Conservation (phyloP, 345 rosid genomes). For the Rhodomyrtus tomentosa region DNA sequence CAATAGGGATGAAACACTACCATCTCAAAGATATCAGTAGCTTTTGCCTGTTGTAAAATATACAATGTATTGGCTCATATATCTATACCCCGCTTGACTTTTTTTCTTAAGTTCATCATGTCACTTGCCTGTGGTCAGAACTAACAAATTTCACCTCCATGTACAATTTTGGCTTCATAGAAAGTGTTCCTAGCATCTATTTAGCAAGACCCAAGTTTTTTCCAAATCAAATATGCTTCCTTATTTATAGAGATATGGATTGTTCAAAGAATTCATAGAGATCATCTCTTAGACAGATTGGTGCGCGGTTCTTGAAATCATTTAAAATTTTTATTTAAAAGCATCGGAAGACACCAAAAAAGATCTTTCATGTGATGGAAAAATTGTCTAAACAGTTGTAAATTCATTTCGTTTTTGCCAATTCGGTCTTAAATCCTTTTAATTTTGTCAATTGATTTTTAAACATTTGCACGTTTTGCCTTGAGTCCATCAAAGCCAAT, state of each 20-base stretch:
- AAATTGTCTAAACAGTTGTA: no score
- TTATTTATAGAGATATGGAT: background rate
- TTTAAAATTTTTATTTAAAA: background rate
- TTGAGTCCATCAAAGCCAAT: no score
- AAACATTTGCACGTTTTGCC: no score
- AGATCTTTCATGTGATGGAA: background rate
- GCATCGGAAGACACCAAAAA: background rate
- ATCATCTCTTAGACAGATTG: no score
- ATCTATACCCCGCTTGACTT: background rate
- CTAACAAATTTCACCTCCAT: background rate
- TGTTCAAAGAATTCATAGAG: background rate
- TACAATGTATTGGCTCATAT: background rate
- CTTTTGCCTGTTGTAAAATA: background rate
- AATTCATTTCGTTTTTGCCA: no score
- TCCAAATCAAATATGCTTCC: background rate
- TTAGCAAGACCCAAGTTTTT: background rate
- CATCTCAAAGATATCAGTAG: background rate
- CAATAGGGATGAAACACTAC: background rate
- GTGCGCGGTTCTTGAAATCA: background rate
- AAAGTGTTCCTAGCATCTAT: background rate
- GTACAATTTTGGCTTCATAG: background rate
- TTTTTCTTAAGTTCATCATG: background rate
- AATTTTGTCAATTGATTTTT: no score
- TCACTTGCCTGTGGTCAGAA: background rate
- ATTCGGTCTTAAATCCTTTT: no score